phyloP scores from a whole-genome alignment of 2,329 filamentous ascomycete species.

The Trichoderma sp. region DNA sequence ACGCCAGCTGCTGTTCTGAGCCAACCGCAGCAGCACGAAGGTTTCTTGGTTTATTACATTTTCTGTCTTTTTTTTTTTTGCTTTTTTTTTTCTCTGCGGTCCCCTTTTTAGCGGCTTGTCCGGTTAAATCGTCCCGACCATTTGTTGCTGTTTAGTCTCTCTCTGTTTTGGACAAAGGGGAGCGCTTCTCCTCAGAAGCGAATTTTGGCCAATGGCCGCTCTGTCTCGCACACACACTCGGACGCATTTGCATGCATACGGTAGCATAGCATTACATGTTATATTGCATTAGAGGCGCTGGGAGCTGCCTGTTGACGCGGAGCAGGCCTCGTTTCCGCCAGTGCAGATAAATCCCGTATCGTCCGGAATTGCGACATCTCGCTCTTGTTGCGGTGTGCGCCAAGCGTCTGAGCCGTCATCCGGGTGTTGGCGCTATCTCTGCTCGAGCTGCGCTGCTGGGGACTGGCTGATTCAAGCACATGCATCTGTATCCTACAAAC shows the following conservation, averaged over 20 bases:
- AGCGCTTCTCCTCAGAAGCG: neutral
- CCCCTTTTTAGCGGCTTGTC: slow-evolving; percentile 18
- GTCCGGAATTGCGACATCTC: slow-evolving; percentile 9
- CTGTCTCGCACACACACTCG: neutral
- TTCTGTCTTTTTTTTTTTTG: neutral
- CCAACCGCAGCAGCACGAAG: slow-evolving; percentile 31
- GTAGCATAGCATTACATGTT: neutral
- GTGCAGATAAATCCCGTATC: slow-evolving; percentile 3
- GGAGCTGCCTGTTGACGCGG: neutral
- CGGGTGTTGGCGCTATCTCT: neutral
- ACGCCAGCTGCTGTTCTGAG: slow-evolving; percentile 16
- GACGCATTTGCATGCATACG: neutral
- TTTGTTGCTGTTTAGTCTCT: neutral
- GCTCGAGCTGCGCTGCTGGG: neutral
- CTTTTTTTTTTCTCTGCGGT: neutral
- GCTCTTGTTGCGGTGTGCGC: neutral
- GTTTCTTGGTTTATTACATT: slow-evolving; percentile 11
- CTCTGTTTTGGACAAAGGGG: neutral
- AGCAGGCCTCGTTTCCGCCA: neutral
- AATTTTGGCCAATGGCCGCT: neutral
- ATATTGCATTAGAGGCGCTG: neutral
- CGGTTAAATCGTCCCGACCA: slow-evolving; percentile 22
- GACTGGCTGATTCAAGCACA: neutral
- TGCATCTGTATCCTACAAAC: neutral
- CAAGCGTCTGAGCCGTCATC: neutral